Evolutionary conservation across 371 early-diverging fungal genomes (phyloP), one percentile per base, ranked within the genome.

Genomic region (Synchytrium microbalum): DNA sequence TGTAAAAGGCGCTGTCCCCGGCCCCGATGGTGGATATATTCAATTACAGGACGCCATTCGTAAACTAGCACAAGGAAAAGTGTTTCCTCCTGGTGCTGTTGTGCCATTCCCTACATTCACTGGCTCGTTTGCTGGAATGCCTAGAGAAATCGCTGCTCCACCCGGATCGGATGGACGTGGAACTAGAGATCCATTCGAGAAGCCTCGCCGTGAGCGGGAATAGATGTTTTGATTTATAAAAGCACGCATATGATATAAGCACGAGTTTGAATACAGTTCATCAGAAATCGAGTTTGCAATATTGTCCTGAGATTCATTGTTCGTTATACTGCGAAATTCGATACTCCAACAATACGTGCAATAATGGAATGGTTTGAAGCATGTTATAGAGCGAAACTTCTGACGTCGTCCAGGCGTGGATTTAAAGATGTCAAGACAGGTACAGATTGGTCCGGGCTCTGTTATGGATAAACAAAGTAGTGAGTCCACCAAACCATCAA

Each of bases 1-100:
- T 77, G 89, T 97, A 54, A 92, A 91, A 75, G 98, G 98, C 14
- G 75, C 84, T 32, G 88, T 96, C 3, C 96, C 98, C 19, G 97
- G 98, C 2, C 81, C 84, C 53, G 89, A 92, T 65, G 86, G 89
- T 63, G 86, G 86, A 69, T 89, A 79, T 74, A 85, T 97, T 61
- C 83, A 84, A 69, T 80, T 97, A 16, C 82, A 80, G 64, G 98
- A 97, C 76, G 88, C 96, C 23, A 79, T 92, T 70, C 88, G 88
- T 73, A 86, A 89, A 61, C 62, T 67, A 1, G 73, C 69, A 69
- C 46, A 58, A 53, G 60, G 68, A 23, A 64, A 72, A 52, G 32
- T 58, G 5, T 80, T 80, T 69, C 81, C 81, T 1, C 10, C 14
- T 23, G 70, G 67, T 3, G 56, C 68, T 26, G 30, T 3, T 1